phyloP scores from a whole-genome alignment of 805 yeast genomes.

The Yarrowia porcina region DNA sequence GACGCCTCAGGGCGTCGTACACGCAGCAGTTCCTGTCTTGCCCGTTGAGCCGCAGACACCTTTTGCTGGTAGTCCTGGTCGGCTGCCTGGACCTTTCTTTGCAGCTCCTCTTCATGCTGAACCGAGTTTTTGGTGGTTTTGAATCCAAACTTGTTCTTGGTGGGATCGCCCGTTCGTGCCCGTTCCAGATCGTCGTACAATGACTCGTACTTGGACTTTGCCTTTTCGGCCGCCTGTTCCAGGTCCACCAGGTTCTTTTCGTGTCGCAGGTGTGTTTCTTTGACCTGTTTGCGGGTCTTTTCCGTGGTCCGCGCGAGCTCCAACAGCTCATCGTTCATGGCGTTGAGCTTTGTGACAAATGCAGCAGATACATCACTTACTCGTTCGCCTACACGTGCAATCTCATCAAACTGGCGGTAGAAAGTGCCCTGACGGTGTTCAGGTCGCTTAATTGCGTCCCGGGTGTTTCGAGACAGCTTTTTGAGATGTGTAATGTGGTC shows the following conservation, averaged over 20 bases:
- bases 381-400: slow-evolving; percentile 76
- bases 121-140: slow-evolving; percentile 72
- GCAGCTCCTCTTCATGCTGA: slow-evolving; percentile 88
- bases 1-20: slow-evolving; percentile 76
- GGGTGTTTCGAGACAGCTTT: slow-evolving; percentile 61
- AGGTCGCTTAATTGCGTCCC: slow-evolving; percentile 48
- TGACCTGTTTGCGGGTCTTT: slow-evolving; percentile 67
- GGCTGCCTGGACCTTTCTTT: slow-evolving; percentile 73
- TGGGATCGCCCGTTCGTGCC: slow-evolving; percentile 74
- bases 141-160: slow-evolving; percentile 74
- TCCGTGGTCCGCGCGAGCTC: slow-evolving; percentile 69
- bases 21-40: slow-evolving; percentile 68
- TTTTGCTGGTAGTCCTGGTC: slow-evolving; percentile 82
- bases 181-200: slow-evolving; percentile 85
- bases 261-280: slow-evolving; percentile 75
- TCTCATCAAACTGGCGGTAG: slow-evolving; percentile 58
- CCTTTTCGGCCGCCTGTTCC: slow-evolving; percentile 81
- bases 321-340: slow-evolving; percentile 79
- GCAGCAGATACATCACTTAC: slow-evolving; percentile 67
- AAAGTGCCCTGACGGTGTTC: slow-evolving; percentile 63
- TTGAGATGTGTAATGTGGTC: slow-evolving; percentile 72
- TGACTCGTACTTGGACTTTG: slow-evolving; percentile 70
- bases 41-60: slow-evolving; percentile 66
- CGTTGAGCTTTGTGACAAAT: slow-evolving; percentile 72
- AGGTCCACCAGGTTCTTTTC: slow-evolving; percentile 86